Base-by-base conservation (phyloP, 768 basidiomycete genomes). In the Lentinula aciculospora region DNA sequence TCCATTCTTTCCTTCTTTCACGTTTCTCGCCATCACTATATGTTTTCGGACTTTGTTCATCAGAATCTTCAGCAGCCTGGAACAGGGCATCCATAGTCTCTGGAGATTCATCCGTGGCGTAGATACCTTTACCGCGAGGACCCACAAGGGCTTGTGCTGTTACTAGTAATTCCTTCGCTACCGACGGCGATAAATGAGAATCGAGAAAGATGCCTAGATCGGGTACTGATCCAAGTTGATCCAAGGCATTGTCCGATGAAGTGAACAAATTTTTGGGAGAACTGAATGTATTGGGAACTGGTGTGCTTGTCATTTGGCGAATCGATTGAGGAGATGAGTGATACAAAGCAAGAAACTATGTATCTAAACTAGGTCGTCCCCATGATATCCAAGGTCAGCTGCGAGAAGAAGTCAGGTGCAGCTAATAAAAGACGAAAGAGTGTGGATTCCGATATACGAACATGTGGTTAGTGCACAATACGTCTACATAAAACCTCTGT, bases 51-150 rank as follows among this genome's bases (percentile, higher is more conserved):
- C 62, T 53, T 31, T 53, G 50, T 12, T 67, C 63, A 13, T 54
- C 66, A 27, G 60, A 61, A 10, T 62, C 65, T n/a, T 66, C 65
- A 1, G 74, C 74, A 50, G 71, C 68, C n/a, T 69, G 63, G 7
- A 81, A 64, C 25, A 74, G 68, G 2, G 67, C 70, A 32, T 71
- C 72, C 40, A 80, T 75, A 10, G 64, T 72, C 23, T 77, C 71
- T n/a, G 77, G 74, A 17, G 76, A 70, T 61, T 82, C 79, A 60
- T 82, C 81, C 8, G 80, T 81, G 10, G 81, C 81, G 54, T 81
- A 81, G 29, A 81, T 76, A 4, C 80, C 80, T 66, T 75, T 80
- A 31, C 79, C 79, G 17, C 72, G 72, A 27, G 77, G 75, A 62
- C 76, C 67, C 3, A 82, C 80, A 25, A 81, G 64, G 6, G 74